Percentiles rank a stretch among this genome's conserved stretches.
Conservation (phyloP, 495 filamentous ascomycete genomes). For the Zalerion maritima region DNA sequence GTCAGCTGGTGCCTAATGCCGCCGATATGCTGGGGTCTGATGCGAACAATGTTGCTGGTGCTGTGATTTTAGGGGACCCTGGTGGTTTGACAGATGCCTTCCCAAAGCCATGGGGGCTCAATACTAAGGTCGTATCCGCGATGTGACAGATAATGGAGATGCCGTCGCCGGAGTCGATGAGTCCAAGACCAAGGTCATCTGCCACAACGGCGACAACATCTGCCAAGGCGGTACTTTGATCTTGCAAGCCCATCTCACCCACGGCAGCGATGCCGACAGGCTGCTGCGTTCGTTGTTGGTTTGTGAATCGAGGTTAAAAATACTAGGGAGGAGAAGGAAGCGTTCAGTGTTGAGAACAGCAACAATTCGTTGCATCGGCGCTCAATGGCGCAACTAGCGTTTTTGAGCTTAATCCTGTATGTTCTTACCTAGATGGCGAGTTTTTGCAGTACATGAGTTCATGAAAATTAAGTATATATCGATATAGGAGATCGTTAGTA, state of each 20-base stretch:
- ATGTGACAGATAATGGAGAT: constrained; percentile 15
- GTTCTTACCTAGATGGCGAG: too few relatives aligned
- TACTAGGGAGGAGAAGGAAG: too few relatives aligned
- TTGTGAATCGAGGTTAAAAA: too few relatives aligned
- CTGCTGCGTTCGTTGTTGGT: constrained; percentile 34
- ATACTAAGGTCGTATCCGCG: constrained; percentile 3
- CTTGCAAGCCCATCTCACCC: constrained; percentile 14
- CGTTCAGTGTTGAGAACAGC: too few relatives aligned
- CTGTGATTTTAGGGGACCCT: constrained; percentile 25
- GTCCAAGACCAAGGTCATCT: constrained; percentile 17
- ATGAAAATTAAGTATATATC: too few relatives aligned
- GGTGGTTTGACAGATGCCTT: constrained; percentile 4
- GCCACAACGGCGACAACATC: constrained; percentile 20
- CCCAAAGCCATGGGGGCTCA: neutral
- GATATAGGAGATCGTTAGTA: too few relatives aligned
- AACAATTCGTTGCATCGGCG: too few relatives aligned
- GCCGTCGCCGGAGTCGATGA: constrained; percentile 12
- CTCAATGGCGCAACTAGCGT: too few relatives aligned
- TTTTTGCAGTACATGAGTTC: too few relatives aligned
- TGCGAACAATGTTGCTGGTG: constrained; percentile 8
- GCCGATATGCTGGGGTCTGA: constrained; percentile 11
- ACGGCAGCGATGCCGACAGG: too few relatives aligned
- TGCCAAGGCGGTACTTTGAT: constrained; percentile 17
- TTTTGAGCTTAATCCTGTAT: too few relatives aligned
- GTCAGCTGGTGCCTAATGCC: constrained; percentile 18